Conservation (phyloP, 1,284 basidiomycete genomes). For the Marasmius oreades region DNA sequence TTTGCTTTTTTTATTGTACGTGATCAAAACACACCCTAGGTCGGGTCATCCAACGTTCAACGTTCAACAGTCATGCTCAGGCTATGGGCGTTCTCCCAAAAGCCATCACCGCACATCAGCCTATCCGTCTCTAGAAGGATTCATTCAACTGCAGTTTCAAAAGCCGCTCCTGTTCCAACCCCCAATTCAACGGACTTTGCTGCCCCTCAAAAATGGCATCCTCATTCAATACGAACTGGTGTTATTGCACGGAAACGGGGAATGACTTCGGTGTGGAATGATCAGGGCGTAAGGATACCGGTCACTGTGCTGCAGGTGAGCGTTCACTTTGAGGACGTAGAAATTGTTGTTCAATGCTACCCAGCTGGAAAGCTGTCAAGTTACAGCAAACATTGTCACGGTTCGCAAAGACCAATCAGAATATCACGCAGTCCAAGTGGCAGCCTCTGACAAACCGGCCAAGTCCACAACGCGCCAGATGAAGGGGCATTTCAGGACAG, state of each 20-base stretch:
- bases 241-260: conserved; percentile 94
- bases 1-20: too few relatives aligned
- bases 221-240: conserved; percentile 88
- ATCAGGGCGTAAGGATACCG: conserved; percentile 82
- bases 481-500: conserved; percentile 85
- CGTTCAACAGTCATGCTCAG: conserved; percentile 53
- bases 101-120: conserved; percentile 28
- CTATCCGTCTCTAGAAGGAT: conserved; percentile 27
- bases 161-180: conserved; percentile 25
- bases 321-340: conserved; percentile 2
- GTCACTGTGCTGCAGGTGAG: conserved; percentile 93
- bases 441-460: conserved; percentile 65
- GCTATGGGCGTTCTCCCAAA: conserved; percentile 41
- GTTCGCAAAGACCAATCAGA: conserved; percentile 61
- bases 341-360: conserved; percentile 1
- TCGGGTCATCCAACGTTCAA: conserved; percentile 5
- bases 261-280: conserved; percentile 93
- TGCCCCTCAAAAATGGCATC: conserved; percentile 68
- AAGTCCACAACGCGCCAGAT: conserved; percentile 74
- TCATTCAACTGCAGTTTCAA: conserved; percentile 36
- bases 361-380: conserved; percentile 83
- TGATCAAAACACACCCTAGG: too few relatives aligned
- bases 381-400: conserved; percentile 71
- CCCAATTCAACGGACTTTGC: conserved; percentile 21
- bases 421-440: conserved; percentile 86